A percentile compares a stretch with the other conserved stretches of the same genome.
Conservation (phyloP, 2,329 filamentous ascomycete species). For the Myrmaecium sp. region DNA sequence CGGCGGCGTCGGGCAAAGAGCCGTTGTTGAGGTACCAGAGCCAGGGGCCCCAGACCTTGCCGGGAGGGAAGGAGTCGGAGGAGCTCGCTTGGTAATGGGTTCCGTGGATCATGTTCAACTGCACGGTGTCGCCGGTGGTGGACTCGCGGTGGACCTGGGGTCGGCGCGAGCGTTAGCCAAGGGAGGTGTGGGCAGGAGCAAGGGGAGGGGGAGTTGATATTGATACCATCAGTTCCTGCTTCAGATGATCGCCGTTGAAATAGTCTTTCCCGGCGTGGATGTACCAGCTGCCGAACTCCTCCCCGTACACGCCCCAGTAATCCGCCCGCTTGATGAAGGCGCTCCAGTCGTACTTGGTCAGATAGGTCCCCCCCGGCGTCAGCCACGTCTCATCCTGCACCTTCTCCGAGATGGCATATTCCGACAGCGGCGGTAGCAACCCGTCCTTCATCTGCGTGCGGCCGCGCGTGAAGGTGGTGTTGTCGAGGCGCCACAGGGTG, state of each 20-base stretch:
- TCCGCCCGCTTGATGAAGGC: slow-evolving; percentile 23
- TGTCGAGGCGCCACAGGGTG: slow-evolving; percentile 34
- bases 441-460: slow-evolving; percentile 30
- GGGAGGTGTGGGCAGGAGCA: no score
- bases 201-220: no score
- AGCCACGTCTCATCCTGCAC: slow-evolving; percentile 39
- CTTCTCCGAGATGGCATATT: slow-evolving; percentile 28
- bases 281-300: slow-evolving; percentile 34
- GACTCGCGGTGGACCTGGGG: slow-evolving; percentile 35
- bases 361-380: slow-evolving; percentile 28
- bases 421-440: slow-evolving; percentile 24
- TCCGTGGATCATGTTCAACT: slow-evolving; percentile 38
- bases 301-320: slow-evolving; percentile 35
- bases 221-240: slow-evolving; percentile 31
- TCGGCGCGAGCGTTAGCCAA: no score
- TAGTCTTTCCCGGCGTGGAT: slow-evolving; percentile 17
- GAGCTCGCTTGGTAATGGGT: slow-evolving; percentile 28
- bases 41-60: slow-evolving; percentile 22
- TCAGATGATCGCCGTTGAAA: slow-evolving; percentile 33
- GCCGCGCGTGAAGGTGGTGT: slow-evolving; percentile 30
- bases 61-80: slow-evolving; percentile 22
- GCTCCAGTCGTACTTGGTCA: slow-evolving; percentile 36
- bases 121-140: slow-evolving; percentile 32
- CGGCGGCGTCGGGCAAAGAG: slow-evolving; percentile 25
- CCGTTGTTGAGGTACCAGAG: slow-evolving; percentile 31